Evolutionary conservation across 1,284 basidiomycete species (phyloP).

Genomic region (Rhodotorula sp.): DNA sequence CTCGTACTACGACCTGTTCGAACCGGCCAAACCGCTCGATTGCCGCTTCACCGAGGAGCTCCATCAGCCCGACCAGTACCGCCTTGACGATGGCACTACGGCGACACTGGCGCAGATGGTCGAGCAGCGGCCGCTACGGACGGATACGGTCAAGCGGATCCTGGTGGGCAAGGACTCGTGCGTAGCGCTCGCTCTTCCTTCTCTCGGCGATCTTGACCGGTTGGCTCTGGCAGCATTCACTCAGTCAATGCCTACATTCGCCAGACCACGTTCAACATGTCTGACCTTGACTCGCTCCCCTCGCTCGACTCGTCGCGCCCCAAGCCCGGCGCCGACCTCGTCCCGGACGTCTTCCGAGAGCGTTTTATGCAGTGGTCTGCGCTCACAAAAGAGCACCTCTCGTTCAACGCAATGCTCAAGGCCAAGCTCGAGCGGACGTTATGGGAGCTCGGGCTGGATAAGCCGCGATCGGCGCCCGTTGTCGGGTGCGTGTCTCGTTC

Average conservation of each 20-base stretch:
- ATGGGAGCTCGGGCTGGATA: not conserved
- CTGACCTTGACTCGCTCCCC: constrained; percentile 21
- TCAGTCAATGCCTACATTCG: constrained; percentile 6
- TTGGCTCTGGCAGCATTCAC: not conserved
- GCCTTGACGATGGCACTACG: not conserved
- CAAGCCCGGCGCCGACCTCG: constrained; percentile 2
- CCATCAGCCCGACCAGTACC: constrained; percentile 1
- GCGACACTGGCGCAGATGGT: not conserved
- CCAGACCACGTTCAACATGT: not conserved
- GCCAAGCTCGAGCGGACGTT: not conserved
- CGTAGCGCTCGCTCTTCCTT: too few relatives aligned
- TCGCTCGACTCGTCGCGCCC: constrained; percentile 9
- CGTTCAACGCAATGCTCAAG: constrained; percentile 2
- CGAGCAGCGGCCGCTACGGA: too few relatives aligned
- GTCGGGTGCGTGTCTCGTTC: constrained; percentile 2
- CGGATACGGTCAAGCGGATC: not conserved
- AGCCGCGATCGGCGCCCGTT: not conserved
- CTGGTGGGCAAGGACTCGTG: not conserved
- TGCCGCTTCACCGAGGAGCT: constrained; percentile 9
- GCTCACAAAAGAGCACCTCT: constrained; percentile 4
- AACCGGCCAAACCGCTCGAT: not conserved
- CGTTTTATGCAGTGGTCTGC: constrained; percentile 18
- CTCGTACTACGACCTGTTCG: constrained; percentile 18
- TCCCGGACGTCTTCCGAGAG: constrained; percentile 9
- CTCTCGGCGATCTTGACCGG: not conserved